phyloP scores from a whole-genome alignment of 2,329 filamentous ascomycete genomes.

The Seiridium cupressi region DNA sequence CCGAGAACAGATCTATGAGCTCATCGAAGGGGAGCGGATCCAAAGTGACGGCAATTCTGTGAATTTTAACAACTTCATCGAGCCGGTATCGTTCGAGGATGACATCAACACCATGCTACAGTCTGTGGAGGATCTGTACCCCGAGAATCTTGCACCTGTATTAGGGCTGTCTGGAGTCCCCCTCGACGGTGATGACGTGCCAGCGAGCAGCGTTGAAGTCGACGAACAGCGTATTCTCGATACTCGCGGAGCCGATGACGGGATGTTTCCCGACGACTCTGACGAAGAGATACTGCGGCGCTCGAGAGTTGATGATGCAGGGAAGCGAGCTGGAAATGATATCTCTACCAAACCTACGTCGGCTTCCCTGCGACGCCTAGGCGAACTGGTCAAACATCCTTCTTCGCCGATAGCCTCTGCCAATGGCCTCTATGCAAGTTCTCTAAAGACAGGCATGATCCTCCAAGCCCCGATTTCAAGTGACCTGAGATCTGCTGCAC shows the following conservation, averaged over 20 bases:
- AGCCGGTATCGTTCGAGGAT: slow-evolving; percentile 48
- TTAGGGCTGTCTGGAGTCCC: slow-evolving; percentile 37
- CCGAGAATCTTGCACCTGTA: slow-evolving; percentile 56
- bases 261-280: slow-evolving; percentile 48
- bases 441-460: slow-evolving; percentile 34
- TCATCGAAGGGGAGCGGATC: slow-evolving; percentile 63
- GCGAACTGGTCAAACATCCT: no score
- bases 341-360: background rate
- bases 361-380: background rate
- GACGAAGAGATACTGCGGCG: slow-evolving; percentile 43
- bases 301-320: background rate
- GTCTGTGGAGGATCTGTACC: slow-evolving; percentile 85
- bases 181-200: slow-evolving; percentile 26
- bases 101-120: slow-evolving; percentile 74
- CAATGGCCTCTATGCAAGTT: slow-evolving; percentile 41
- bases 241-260: slow-evolving; percentile 43
- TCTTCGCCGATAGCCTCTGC: slow-evolving; percentile 12
- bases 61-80: slow-evolving; percentile 67
- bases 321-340: background rate
- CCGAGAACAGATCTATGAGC: slow-evolving; percentile 58
- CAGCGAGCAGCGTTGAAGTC: slow-evolving; percentile 53
- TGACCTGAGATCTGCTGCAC: slow-evolving; percentile 38
- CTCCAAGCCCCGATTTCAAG: slow-evolving; percentile 35
- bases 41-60: slow-evolving; percentile 40
- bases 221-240: slow-evolving; percentile 60